Evolutionary conservation across 2,329 filamentous ascomycete genomes (phyloP), one percentile per base, ranked within the genome.

Genomic region (Xylogone sp.): DNA sequence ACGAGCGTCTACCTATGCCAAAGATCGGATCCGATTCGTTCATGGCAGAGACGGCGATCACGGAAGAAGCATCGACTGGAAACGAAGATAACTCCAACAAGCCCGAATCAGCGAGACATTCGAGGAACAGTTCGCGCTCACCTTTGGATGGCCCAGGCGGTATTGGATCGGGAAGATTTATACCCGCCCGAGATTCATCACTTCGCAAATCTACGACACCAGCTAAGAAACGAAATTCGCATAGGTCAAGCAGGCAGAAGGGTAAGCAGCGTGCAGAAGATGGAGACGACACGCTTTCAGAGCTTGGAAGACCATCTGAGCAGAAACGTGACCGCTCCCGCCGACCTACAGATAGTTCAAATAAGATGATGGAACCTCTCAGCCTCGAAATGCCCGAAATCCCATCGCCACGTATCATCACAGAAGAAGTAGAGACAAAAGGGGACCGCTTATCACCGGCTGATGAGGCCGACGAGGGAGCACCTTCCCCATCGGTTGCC

Each of bases 171-270:
- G 62, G 66, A 13, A 59, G 78, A 46, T 68, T 76, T 7, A 88
- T 90, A 49, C 87, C 87, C 0, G 68, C 75, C 7, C 78, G 86
- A 51, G 85, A 88, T 50, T 90, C 86, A 1, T 90, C 86, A 34
- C 70, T 88, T 31, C 73, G 80, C 47, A 87, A 80, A 59, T 39
- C 34, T 18, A 18, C 34, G 5, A 39, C 34, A 16, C 75, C 79
- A 1, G 75, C 75, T 19, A 83, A 77, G 66, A 75, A 82, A 50
- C 75, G 78, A 1, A 78, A 75, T 13, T 72, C 70, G 4, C 73
- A 77, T 24, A 74, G 76, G 49, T 73, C 80, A 21, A 82, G 66
- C 52, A 70, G 70, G 27, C 70, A 74, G 46, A 71, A 65, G 42
- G 56, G 56, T 18, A 75, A 62, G 71, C 52, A 74, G 67, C 60